These are phyloP conservation scores for Phytophthora cryptogea DNA, from an alignment of 352 stramenopile genomes.

Conservation along the genomic window DNA sequence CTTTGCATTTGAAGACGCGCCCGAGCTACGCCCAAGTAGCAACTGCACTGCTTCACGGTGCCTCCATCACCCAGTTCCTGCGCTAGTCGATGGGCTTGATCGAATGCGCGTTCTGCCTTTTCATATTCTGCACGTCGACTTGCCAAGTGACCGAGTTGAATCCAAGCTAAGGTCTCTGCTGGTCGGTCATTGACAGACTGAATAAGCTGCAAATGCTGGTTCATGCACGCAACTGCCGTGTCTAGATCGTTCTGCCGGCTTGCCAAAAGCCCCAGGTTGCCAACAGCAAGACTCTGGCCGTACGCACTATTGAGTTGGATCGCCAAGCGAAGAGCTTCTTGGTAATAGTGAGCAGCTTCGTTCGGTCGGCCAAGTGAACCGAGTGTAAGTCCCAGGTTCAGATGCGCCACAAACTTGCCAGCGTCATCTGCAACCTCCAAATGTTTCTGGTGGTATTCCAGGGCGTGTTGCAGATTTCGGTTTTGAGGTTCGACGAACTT, in stretches of 20 bases:
- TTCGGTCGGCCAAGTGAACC: slow-evolving; percentile 68
- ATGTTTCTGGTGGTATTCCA: slow-evolving; percentile 80
- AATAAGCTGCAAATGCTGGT: slow-evolving; percentile 90
- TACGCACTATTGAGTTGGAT: slow-evolving; percentile 87
- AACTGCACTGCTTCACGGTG: slow-evolving; percentile 81
- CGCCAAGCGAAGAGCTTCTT: slow-evolving; percentile 84
- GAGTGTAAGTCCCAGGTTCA: slow-evolving; percentile 86
- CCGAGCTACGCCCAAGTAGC: slow-evolving; percentile 77
- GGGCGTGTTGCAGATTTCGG: slow-evolving; percentile 48
- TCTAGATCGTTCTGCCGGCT: slow-evolving; percentile 82
- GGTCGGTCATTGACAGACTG: slow-evolving; percentile 81
- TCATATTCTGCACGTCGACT: slow-evolving; percentile 59
- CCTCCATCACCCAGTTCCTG: slow-evolving; percentile 67
- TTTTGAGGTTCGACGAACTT: slow-evolving; percentile 66
- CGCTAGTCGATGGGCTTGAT: slow-evolving; percentile 78
- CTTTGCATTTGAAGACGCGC: slow-evolving; percentile 68
- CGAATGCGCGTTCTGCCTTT: slow-evolving; percentile 73
- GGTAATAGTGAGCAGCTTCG: slow-evolving; percentile 81
- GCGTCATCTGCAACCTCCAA: slow-evolving; percentile 79
- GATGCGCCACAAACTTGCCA: slow-evolving; percentile 85
- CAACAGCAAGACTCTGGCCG: slow-evolving; percentile 85
- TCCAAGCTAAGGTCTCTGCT: slow-evolving; percentile 85
- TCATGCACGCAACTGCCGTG: slow-evolving; percentile 83
- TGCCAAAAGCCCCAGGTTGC: slow-evolving; percentile 86
- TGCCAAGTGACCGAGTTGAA: slow-evolving; percentile 82